phyloP scores from a whole-genome alignment of 306 rosid species.

The Begonia fuchsioides region DNA sequence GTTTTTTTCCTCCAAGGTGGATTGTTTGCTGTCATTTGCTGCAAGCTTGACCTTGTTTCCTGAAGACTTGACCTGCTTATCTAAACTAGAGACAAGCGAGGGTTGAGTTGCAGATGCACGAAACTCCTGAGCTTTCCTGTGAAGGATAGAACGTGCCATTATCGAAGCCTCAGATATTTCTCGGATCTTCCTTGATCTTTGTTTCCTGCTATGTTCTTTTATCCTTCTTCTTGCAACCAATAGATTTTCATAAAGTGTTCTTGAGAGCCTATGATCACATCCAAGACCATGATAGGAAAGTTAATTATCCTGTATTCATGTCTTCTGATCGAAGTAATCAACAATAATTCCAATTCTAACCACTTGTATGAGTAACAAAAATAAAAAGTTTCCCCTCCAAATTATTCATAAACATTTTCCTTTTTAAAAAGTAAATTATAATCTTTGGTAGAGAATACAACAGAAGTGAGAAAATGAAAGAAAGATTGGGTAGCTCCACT shows the following conservation, averaged over 20 bases:
- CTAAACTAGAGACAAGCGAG: conserved; percentile 2
- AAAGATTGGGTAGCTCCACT: too few species aligned
- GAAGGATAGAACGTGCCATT: conserved; percentile 61
- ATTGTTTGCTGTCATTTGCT: conserved; percentile 12
- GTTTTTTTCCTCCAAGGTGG: conserved; percentile 16
- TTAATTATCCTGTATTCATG: background rate
- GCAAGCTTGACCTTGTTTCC: conserved; percentile 16
- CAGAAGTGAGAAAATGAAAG: too few species aligned
- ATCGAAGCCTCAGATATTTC: conserved; percentile 58
- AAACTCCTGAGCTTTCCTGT: conserved; percentile 44
- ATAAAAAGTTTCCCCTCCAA: background rate
- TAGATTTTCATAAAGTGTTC: conserved; percentile 40
- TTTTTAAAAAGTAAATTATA: background rate
- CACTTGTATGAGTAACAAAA: background rate
- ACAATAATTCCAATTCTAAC: background rate
- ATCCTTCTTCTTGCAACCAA: conserved; percentile 48
- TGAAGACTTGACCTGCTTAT: conserved; percentile 15
- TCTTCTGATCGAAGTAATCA: background rate
- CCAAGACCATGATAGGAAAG: conserved; percentile 6
- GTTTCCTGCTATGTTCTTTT: conserved; percentile 32
- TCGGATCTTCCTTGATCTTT: conserved; percentile 42
- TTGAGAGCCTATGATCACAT: conserved; percentile 47
- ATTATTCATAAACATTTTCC: background rate
- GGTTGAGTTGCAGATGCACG: conserved; percentile 35
- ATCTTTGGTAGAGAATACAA: too few species aligned